phyloP scores from a whole-genome alignment of 805 yeast species.

The Cyberlindnera meyerae region DNA sequence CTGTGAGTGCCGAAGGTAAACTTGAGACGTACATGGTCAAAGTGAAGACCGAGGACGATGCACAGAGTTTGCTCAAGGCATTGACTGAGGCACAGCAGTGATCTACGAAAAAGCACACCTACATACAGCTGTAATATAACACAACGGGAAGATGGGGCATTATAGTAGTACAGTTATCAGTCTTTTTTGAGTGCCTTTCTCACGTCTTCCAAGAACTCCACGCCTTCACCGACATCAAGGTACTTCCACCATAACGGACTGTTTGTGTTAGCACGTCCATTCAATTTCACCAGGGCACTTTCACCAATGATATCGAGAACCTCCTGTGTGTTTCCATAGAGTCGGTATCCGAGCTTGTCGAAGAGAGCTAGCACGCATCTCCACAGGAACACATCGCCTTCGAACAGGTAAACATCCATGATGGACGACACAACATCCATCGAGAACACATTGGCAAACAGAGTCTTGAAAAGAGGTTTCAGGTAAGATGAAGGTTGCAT shows the following conservation, averaged over 20 bases:
- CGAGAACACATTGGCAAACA: slow-evolving; percentile 42
- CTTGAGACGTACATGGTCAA: slow-evolving; percentile 65
- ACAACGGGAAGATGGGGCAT: no score
- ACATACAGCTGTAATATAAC: no score
- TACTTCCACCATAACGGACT: slow-evolving; percentile 25
- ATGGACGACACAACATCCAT: slow-evolving; percentile 45
- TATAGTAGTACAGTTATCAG: no score
- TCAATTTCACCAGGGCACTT: slow-evolving; percentile 27
- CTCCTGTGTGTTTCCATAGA: slow-evolving; percentile 48
- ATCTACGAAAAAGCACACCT: no score
- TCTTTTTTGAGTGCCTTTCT: slow-evolving; percentile 33
- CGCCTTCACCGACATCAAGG: slow-evolving; percentile 45
- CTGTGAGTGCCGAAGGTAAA: slow-evolving; percentile 45
- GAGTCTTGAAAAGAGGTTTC: slow-evolving; percentile 36
- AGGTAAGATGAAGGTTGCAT: slow-evolving; percentile 41
- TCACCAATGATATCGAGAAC: slow-evolving; percentile 37
- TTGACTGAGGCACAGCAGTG: slow-evolving; percentile 19
- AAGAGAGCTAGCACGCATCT: slow-evolving; percentile 51
- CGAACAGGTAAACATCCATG: slow-evolving; percentile 57
- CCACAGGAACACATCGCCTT: slow-evolving; percentile 52
- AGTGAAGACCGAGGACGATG: slow-evolving; percentile 76
- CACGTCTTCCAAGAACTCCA: slow-evolving; percentile 42
- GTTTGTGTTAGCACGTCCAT: slow-evolving; percentile 12
- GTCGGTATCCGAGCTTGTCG: slow-evolving; percentile 41
- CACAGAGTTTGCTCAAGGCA: slow-evolving; percentile 41